phyloP scores from a whole-genome alignment of 2,329 filamentous ascomycete species.

The Septoria petroselini region DNA sequence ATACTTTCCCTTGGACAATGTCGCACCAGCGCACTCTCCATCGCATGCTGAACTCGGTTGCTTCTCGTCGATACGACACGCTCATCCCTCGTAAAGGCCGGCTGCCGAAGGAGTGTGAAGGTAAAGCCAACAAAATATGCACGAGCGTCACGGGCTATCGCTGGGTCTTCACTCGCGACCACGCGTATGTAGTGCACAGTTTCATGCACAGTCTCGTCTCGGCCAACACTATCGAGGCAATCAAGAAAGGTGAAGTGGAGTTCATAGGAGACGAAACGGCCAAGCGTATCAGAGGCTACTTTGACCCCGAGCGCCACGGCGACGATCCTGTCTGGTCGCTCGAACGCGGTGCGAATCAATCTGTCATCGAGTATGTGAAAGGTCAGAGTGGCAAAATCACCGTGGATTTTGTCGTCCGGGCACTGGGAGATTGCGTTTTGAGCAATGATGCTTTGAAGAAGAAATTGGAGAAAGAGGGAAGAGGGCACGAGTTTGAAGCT shows the following conservation, averaged over 20 bases:
- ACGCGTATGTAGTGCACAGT: slow-evolving; percentile 33
- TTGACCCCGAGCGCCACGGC: slow-evolving; percentile 22
- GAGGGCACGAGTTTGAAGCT: slow-evolving; percentile 2
- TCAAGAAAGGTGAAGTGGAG: slow-evolving; percentile 32
- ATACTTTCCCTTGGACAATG: slow-evolving; percentile 37
- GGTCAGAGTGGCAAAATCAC: slow-evolving; percentile 14
- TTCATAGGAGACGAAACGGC: slow-evolving; percentile 33
- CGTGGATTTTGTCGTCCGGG: slow-evolving; percentile 25
- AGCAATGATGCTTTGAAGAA: slow-evolving; percentile 14
- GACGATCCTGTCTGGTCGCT: slow-evolving; percentile 20
- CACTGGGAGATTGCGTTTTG: slow-evolving; percentile 26
- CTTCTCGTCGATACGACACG: slow-evolving; percentile 27
- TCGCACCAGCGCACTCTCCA: slow-evolving; percentile 39
- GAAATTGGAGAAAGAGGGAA: slow-evolving; percentile 2
- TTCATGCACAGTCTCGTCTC: slow-evolving; percentile 36
- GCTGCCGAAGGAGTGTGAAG: slow-evolving; percentile 25
- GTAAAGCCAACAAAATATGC: slow-evolving; percentile 20
- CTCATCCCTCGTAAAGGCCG: slow-evolving; percentile 32
- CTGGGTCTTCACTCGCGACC: slow-evolving; percentile 28
- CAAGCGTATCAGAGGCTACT: slow-evolving; percentile 27
- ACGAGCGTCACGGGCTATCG: slow-evolving; percentile 24
- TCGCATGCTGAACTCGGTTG: slow-evolving; percentile 38
- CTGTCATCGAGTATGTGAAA: slow-evolving; percentile 12
- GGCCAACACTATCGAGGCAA: slow-evolving; percentile 20
- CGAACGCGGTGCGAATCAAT: slow-evolving; percentile 5